Base-by-base conservation (phyloP, 257 asterid genomes). In the Dorcoceras hygrometricum region DNA sequence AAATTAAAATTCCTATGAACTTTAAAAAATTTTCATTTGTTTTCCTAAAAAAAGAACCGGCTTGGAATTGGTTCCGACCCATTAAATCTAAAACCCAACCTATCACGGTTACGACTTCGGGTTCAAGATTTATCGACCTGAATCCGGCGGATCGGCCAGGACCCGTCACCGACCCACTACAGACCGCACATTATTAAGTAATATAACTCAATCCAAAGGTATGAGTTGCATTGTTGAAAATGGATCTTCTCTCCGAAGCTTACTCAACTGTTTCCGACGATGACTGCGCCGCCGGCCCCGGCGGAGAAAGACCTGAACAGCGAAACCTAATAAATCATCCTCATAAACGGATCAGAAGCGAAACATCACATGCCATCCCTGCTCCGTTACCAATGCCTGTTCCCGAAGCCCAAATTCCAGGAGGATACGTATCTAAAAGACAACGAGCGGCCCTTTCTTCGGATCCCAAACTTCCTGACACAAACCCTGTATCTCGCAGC, bases 381-480 rank as follows among this genome's bases (percentile, higher is more conserved):
- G 48, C 60, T 22, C 76, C 22, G 23, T 34, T 57, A 14, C 57
- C 53, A 2, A 11, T 64, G 22, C 77, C 76, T 39, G 23, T 77
- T 23, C 34, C 67, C 31, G 83, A 83, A 70, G 65, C 82, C 65
- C 89, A 83, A 1, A 29, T 86, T 63, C 86, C 91, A 12, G 99
- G 97, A 53, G 75, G 95, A 63, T 88, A 88, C 83, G 46, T 94
- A 65, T 90, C 99, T 4, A 90, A 94, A 79, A 78, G 95, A 76
- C 97, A 94, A 71, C 77, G 89, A 71, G 90, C 88, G 14, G 81
- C 82, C 23, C 66, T 74, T 51, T 79, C 82, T 46, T 73, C 83
- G 7, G 48, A 71, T 50, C 23, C 77, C 19, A 59, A 16, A 57
- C 70, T 8, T 53, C 34, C 65, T 20, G 70, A 54, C 26, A 67